phyloP scores from a whole-genome alignment of 2,329 filamentous ascomycete species.

The Ophidiomyces ophidiicola region DNA sequence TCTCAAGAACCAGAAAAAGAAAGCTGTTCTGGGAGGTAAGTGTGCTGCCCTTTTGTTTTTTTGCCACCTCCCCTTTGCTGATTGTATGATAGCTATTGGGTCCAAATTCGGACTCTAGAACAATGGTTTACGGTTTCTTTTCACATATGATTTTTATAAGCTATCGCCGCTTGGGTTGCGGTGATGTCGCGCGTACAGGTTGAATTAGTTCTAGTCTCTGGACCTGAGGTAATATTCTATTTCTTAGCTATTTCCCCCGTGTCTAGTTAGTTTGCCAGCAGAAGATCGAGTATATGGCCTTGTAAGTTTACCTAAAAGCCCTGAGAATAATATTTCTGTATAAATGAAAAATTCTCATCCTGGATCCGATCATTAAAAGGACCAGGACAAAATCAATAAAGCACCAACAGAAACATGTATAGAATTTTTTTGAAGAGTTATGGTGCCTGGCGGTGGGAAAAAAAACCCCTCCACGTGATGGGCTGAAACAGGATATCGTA shows the following conservation, averaged over 20 bases:
- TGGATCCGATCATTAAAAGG: no score
- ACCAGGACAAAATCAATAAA: no score
- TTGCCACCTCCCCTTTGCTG: not conserved
- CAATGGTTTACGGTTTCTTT: not conserved
- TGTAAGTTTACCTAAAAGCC: no score
- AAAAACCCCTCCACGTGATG: no score
- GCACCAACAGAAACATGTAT: not conserved
- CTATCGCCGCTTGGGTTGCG: not conserved
- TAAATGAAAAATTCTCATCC: no score
- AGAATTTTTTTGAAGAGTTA: not conserved
- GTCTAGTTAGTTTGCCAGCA: no score
- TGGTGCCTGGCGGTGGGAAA: not conserved
- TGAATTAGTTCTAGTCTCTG: no score
- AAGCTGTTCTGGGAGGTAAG: constrained; percentile 57
- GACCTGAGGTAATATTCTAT: no score
- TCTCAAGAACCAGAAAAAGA: constrained; percentile 75
- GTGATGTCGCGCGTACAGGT: no score
- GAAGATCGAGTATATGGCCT: no score
- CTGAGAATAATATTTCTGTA: no score
- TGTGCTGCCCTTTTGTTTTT: constrained; percentile 8
- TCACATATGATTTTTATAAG: not conserved
- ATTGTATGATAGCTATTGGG: constrained; percentile 24
- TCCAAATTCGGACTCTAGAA: constrained; percentile 34
- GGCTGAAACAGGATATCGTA: not conserved
- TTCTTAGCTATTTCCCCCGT: no score